Conservation (phyloP, 2,329 filamentous ascomycete genomes). For the Myotisia sp. region DNA sequence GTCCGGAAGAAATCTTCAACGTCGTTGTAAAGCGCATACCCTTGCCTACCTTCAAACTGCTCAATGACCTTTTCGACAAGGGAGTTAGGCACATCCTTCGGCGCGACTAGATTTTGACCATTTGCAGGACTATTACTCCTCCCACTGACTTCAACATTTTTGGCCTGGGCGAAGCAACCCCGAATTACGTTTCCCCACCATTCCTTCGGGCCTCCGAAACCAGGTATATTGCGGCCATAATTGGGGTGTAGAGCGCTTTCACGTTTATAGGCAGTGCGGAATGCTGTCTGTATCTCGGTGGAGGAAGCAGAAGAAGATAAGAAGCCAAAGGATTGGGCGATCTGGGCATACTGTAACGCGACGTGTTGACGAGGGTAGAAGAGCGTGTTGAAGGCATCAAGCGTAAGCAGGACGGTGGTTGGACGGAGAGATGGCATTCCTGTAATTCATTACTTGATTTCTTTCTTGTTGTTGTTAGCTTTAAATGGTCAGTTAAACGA, state of each 20-base stretch:
- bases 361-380: slow-evolving; percentile 29
- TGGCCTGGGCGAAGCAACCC: slow-evolving; percentile 21
- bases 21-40: slow-evolving; percentile 30
- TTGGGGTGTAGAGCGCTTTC: slow-evolving; percentile 25
- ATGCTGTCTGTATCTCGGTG: slow-evolving; percentile 15
- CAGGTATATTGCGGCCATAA: slow-evolving; percentile 29
- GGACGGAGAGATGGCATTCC: not conserved
- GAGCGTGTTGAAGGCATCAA: slow-evolving; percentile 34
- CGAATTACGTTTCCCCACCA: slow-evolving; percentile 34
- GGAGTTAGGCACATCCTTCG: slow-evolving; percentile 19
- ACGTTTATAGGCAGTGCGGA: slow-evolving; percentile 24
- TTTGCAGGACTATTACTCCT: too few relatives aligned
- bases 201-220: slow-evolving; percentile 24
- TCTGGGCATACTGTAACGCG: slow-evolving; percentile 26
- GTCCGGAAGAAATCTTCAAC: slow-evolving; percentile 24
- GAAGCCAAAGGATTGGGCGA: slow-evolving; percentile 26
- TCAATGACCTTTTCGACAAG: slow-evolving; percentile 24
- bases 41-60: slow-evolving; percentile 27
- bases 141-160: slow-evolving; percentile 12
- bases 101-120: slow-evolving; percentile 2
- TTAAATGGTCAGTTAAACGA: too few relatives aligned
- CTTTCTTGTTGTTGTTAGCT: too few relatives aligned
- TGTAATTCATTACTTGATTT: too few relatives aligned
- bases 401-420: slow-evolving; percentile 25
- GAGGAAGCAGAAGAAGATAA: slow-evolving; percentile 16